Evolutionary conservation across 148 eudicot genomes (phyloP).

Genomic region (Selenicereus undatus): DNA sequence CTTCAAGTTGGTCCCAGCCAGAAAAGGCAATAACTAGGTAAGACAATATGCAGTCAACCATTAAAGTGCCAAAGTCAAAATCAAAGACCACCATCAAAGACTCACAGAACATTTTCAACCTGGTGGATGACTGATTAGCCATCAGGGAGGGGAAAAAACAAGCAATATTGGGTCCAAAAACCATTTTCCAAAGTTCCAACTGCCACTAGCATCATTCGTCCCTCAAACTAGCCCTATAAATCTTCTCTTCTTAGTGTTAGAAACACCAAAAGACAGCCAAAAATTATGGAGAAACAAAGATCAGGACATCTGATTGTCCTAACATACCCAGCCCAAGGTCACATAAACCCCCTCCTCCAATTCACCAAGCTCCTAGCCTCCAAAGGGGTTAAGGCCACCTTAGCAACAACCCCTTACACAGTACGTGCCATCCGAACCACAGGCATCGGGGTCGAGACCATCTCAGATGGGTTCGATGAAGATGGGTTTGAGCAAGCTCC

Average conservation of each 20-base stretch:
- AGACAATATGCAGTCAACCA: no score
- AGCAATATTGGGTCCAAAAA: not conserved
- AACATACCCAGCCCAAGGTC: slow-evolving; percentile 59
- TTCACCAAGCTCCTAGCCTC: slow-evolving; percentile 53
- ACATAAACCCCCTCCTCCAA: slow-evolving; percentile 62
- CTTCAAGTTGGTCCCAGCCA: not conserved
- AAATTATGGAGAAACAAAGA: slow-evolving; percentile 10
- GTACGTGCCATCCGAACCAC: slow-evolving; percentile 25
- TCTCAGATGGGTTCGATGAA: slow-evolving; percentile 50
- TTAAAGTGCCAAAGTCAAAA: not conserved
- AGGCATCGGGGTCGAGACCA: slow-evolving; percentile 37
- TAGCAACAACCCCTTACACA: slow-evolving; percentile 43
- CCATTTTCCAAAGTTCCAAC: not conserved
- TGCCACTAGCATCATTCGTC: not conserved
- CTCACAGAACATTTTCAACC: not conserved
- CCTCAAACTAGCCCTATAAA: not conserved
- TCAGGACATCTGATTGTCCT: slow-evolving; percentile 34
- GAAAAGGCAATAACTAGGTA: no score
- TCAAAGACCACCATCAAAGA: not conserved
- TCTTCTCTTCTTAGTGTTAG: not conserved
- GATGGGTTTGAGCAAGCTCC: slow-evolving; percentile 24
- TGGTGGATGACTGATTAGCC: not conserved
- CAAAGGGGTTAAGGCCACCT: slow-evolving; percentile 44
- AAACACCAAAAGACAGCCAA: not conserved
- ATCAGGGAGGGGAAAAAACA: not conserved